These are phyloP conservation scores for Verticillium dahliae DNA, from an alignment of 2,329 filamentous ascomycete genomes.

Conservation along the genomic window DNA sequence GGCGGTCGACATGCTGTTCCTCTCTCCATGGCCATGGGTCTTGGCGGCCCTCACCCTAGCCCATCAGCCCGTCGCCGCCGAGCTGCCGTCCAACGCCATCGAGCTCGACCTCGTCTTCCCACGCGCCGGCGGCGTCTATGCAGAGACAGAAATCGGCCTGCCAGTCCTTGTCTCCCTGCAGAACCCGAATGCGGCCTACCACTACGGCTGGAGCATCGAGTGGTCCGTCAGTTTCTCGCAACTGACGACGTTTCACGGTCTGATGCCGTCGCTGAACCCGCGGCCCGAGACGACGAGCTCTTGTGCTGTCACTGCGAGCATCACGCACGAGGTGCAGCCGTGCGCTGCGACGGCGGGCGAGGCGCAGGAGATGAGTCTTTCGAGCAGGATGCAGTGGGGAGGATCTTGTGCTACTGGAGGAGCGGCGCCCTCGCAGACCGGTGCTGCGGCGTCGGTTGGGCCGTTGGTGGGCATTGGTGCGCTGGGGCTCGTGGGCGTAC, in stretches of 20 bases:
- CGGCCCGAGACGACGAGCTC: background rate
- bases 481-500: background rate
- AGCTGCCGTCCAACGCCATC: slow-evolving; percentile 8
- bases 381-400: slow-evolving; percentile 3
- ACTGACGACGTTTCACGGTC: slow-evolving; percentile 8
- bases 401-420: background rate
- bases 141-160: slow-evolving; percentile 6
- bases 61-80: background rate
- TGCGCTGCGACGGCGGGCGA: slow-evolving; percentile 8
- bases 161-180: slow-evolving; percentile 9
- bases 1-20: background rate
- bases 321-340: slow-evolving; percentile 8
- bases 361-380: slow-evolving; percentile 9
- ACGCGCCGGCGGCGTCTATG: slow-evolving; percentile 7
- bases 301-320: slow-evolving; percentile 8
- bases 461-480: background rate
- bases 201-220: slow-evolving; percentile 9
- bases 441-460: slow-evolving; percentile 9
- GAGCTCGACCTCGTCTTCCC: slow-evolving; percentile 11
- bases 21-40: background rate
- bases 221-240: slow-evolving; percentile 9
- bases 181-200: slow-evolving; percentile 10
- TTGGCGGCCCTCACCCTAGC: background rate
- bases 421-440: slow-evolving; percentile 20
- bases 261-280: background rate